Base-by-base conservation (phyloP, 2,329 filamentous ascomycete genomes). In the Teratosphaeriaceae sp. region DNA sequence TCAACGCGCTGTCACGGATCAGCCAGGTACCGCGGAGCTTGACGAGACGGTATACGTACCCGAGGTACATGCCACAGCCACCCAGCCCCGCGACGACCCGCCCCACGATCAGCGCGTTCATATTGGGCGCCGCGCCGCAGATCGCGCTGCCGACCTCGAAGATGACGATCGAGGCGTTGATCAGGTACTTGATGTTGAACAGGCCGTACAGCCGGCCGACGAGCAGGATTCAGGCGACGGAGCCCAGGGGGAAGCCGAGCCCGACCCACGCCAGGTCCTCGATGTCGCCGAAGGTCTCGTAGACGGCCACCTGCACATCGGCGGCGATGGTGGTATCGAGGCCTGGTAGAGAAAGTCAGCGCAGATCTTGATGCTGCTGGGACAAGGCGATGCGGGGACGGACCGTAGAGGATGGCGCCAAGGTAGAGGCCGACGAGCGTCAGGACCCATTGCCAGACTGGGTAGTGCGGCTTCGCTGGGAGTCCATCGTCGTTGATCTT, bases 131-230 rank as follows among this genome's bases (percentile, higher is more conserved):
- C 22, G 68, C 64, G 49, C 68, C 74, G 46, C 72, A 76, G 41
- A 77, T 60, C 12, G 71, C 59, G n/a, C 68, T 71, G 13, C 74
- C 74, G 38, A 75, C 43, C 52, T 75, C 71, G 56, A 76, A 76
- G 54, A 73, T 66, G 45, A 61, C 51, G 16, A 74, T 59, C 0
- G 67, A 66, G 11, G 49, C 47, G 7, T 74, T 48, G 52, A 65
- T 73, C 29, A 70, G 58, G 62, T 62, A 69, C 56, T 74, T 75
- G 54, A 67, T 56, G 1, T 56, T 57, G 53, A 68, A 72, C 56
- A 65, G 70, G 18, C 66, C 69, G 56, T 71, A 72, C 39, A 72
- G 61, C 11, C 67, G 64, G 13, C 68, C 69, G 48, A 66, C 71
- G 27, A 70, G 52, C 6, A 71, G 57, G 43, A 70, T 68, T 34